Percentiles rank a stretch among this genome's conserved stretches.
These are phyloP conservation scores for Lolium perenne DNA, from an alignment of 176 grass and related monocot genomes.

Conservation along the genomic window DNA sequence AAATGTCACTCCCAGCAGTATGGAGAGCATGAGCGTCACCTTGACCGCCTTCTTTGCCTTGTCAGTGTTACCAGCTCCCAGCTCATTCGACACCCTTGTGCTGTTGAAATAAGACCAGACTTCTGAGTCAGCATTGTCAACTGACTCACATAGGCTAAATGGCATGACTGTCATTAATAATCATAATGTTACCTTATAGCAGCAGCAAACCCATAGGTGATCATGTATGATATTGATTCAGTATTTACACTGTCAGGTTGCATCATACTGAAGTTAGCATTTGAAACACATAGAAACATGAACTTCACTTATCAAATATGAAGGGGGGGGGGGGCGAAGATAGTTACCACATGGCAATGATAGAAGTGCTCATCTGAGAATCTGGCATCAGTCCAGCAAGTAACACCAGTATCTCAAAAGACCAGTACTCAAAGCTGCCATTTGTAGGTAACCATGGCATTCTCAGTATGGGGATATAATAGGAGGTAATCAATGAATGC, in stretches of 20 bases:
- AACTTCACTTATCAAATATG: neutral
- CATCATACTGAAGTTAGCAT: constrained; percentile 27
- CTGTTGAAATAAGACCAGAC: constrained; percentile 32
- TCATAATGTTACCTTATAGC: constrained; percentile 51
- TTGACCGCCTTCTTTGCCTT: constrained; percentile 49
- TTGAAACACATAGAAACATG: neutral
- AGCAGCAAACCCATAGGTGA: constrained; percentile 61
- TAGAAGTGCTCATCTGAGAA: constrained; percentile 59
- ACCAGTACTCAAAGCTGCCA: constrained; percentile 66
- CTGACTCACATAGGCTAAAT: neutral
- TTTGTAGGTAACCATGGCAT: constrained; percentile 2
- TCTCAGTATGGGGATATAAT: neutral
- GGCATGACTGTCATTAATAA: neutral
- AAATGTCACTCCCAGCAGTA: constrained; percentile 46
- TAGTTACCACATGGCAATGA: constrained; percentile 62
- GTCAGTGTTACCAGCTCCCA: constrained; percentile 52
- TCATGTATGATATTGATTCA: constrained; percentile 55
- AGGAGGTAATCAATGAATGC: neutral
- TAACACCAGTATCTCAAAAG: constrained; percentile 62
- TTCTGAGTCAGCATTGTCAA: neutral
- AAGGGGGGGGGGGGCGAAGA: neutral
- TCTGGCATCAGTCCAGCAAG: constrained; percentile 60
- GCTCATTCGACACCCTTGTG: constrained; percentile 73
- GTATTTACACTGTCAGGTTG: constrained; percentile 53
- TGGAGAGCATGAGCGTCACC: constrained; percentile 47